Base-by-base conservation (phyloP, 331 rosid genomes). In the Erythrophleum ivorense region DNA sequence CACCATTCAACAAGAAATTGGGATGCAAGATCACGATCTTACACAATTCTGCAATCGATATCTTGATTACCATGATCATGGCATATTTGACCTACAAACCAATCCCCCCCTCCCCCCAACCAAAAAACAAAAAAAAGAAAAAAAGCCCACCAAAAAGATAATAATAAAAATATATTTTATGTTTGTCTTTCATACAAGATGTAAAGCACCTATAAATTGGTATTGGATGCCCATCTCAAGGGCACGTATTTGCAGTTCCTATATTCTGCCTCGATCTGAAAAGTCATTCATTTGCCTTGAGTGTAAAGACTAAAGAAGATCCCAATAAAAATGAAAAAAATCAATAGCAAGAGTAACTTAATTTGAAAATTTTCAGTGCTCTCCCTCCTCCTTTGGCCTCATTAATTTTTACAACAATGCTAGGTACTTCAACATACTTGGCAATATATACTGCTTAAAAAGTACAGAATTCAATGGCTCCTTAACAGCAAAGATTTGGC, bases 131-230 rank as follows among this genome's bases (percentile, higher is more conserved):
- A 7, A 21, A 77, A 67, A 24, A 24, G 29, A 24, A 24, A 24
- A 24, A 24, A 24, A 24, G 29, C 29, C 2, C 6, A 0, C 9
- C 45, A 24, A 46, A 41, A 34, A 36, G 7, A 50, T 38, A 38
- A 16, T 18, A 31, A 33, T 14, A 74, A 31, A 36, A 15, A 71
- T 21, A 78, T 55, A 78, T 73, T 43, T 43, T 5, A 43, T 6
- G 46, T 0, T 38, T 43, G 46, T 43, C 8, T 3, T 5, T 43
- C 9, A 7, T 43, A 43, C 63, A 58, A 58, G 64, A 3, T 58
- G 73, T 18, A 78, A 65, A 57, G 70, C 46, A 71, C 54, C 46
- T 33, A 6, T 36, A 41, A 18, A 79, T 24, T 24, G 29, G 29
- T 24, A 24, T 65, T 73, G 67, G 69, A 78, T 38, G 74, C 46